Conservation (phyloP, 805 yeast species). For the Helenozyma baotianmanensis region DNA sequence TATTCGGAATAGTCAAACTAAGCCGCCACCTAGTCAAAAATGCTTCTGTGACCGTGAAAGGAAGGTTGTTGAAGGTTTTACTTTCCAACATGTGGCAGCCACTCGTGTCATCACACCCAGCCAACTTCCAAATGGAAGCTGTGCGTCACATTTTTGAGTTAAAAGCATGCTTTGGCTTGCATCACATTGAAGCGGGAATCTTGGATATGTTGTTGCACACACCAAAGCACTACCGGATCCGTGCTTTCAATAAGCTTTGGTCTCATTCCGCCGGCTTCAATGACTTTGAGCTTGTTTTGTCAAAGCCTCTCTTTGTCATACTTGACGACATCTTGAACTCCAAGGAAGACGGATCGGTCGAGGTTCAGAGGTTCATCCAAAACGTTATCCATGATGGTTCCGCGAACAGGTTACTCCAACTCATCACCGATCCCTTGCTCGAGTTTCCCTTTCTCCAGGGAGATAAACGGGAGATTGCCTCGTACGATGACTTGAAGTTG, state of each 20-base stretch:
- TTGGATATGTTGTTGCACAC: constrained; percentile 47
- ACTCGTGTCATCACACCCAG: constrained; percentile 45
- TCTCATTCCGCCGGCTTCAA: constrained; percentile 51
- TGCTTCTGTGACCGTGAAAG: constrained; percentile 27
- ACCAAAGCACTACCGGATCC: constrained; percentile 28
- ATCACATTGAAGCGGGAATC: constrained; percentile 70
- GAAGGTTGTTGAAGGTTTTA: constrained; percentile 36
- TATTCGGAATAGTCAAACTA: constrained; percentile 31
- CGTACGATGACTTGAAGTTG: constrained; percentile 56
- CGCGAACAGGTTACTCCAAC: constrained; percentile 55
- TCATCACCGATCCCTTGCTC: constrained; percentile 53
- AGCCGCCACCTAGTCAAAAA: constrained; percentile 31
- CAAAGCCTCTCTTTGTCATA: constrained; percentile 61
- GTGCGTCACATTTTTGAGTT: constrained; percentile 62
- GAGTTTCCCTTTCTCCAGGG: constrained; percentile 32
- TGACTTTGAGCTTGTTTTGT: constrained; percentile 47
- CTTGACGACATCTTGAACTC: constrained; percentile 56
- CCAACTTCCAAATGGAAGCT: constrained; percentile 61
- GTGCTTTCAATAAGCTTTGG: constrained; percentile 70
- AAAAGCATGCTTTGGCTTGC: constrained; percentile 46
- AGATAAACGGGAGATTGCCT: constrained; percentile 21
- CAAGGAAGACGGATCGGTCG: constrained; percentile 38
- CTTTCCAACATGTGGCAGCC: constrained; percentile 52
- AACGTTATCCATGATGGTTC: constrained; percentile 47
- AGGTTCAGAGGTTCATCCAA: constrained; percentile 48